phyloP scores from a whole-genome alignment of 441 rosid genomes.

The Populus tomentosa region DNA sequence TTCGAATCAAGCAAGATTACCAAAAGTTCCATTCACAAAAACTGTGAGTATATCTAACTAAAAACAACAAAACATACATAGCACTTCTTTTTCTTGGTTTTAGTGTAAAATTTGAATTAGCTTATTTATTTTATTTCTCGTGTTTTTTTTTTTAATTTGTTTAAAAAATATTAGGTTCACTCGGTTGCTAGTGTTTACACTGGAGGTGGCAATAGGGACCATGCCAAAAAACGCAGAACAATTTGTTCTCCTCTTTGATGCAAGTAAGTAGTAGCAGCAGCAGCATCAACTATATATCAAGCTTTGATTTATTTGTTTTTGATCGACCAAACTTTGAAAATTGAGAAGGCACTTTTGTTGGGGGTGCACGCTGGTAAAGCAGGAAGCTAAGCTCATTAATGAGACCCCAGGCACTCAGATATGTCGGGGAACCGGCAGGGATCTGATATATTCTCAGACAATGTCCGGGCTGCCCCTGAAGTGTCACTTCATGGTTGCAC shows the following conservation, averaged over 20 bases:
- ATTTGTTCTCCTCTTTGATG: conserved; percentile 81
- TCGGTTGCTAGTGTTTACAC: conserved; percentile 82
- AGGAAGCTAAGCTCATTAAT: background rate
- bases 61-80: background rate
- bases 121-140: background rate
- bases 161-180: conserved; percentile 38
- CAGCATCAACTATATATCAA: no score
- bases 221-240: conserved; percentile 75
- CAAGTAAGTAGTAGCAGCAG: conserved; percentile 47
- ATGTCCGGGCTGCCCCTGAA: conserved; percentile 40
- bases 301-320: background rate
- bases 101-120: background rate
- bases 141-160: background rate
- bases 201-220: conserved; percentile 78
- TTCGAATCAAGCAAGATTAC: conserved; percentile 85
- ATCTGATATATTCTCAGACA: conserved; percentile 24
- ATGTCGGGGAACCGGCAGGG: conserved; percentile 41
- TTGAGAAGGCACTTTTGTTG: background rate
- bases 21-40: conserved; percentile 77
- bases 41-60: conserved; percentile 42
- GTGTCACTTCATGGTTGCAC: conserved; percentile 20
- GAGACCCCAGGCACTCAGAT: conserved; percentile 9
- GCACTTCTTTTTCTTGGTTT: background rate
- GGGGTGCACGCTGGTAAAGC: conserved; percentile 41
- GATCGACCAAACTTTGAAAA: background rate